Evolutionary conservation across 345 rosid genomes (phyloP), one percentile per base, ranked within the genome.

Genomic region (Isatis tinctoria): DNA sequence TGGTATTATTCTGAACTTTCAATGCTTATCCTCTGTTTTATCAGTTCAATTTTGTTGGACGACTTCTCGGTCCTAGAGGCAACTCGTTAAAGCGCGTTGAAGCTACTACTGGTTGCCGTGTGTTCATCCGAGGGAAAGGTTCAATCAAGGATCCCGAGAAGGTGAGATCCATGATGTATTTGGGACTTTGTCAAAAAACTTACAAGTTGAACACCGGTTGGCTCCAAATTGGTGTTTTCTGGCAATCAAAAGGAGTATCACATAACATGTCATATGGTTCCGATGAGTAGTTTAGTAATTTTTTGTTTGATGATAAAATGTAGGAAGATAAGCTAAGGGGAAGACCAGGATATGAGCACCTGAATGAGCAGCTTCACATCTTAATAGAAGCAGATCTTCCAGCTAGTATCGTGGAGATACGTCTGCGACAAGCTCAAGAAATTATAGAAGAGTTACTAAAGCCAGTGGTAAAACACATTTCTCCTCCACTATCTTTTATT

Each of bases 141-240:
- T 95, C 99, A 65, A 95, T 95, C 74, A 95, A 95, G 83, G 99
- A 95, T 82, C 97, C 94, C 0, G 99, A 95, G 79, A 95, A 95
- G 92, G 99, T 92, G 69, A 51, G 63, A 40, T 27, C 28, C 44
- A 20, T 67, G 5, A 67, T 27, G 27, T 30, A 57, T 65, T 33
- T 22, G 6, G 3, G 13, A 63, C 32, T 49, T 16, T 20, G 8
- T 33, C 32, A 10, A 72, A 51, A 22, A 16, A 13, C 33, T 62
- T 51, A 62, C 52, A 48, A 16, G 24, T 12, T 18, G 32, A 11
- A 12, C 37, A 44, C 41, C 1, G 1, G 45, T 22, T 67, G 60
- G 33, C 41, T 56, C 30, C 32, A 41, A 14, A 26, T 3, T 67
- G 36, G 48, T 37, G 4, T 58, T 32, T 32, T 57, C n/a, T 57